Evolutionary conservation across 2,329 filamentous ascomycete genomes (phyloP).

Genomic region (Verticillium nonalfalfae): DNA sequence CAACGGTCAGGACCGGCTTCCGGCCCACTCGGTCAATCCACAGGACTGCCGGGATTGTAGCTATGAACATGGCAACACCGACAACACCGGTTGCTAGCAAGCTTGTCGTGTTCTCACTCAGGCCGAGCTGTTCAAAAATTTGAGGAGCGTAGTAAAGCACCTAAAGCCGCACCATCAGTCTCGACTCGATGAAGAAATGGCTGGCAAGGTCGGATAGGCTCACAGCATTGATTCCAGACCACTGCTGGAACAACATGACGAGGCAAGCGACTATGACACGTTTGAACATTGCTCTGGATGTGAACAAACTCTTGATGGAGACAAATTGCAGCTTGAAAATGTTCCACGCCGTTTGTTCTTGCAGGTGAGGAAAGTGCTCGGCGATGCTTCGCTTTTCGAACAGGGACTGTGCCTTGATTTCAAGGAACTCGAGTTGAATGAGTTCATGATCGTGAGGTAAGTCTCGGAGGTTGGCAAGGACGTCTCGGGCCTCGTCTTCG

Average conservation of each 20-base stretch:
- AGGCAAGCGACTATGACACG: slow-evolving; percentile 58
- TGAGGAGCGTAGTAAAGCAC: slow-evolving; percentile 61
- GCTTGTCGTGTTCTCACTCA: slow-evolving; percentile 41
- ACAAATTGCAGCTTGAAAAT: slow-evolving; percentile 65
- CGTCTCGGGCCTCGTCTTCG: slow-evolving; percentile 58
- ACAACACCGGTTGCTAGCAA: slow-evolving; percentile 66
- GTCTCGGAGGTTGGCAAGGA: slow-evolving; percentile 58
- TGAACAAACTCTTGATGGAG: slow-evolving; percentile 58
- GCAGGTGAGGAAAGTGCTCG: slow-evolving; percentile 61
- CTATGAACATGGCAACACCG: slow-evolving; percentile 63
- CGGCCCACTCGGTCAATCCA: slow-evolving; percentile 60
- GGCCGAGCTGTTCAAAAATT: slow-evolving; percentile 62
- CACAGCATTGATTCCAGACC: slow-evolving; percentile 47
- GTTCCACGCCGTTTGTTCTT: slow-evolving; percentile 54
- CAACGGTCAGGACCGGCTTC: slow-evolving; percentile 54
- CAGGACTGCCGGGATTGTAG: slow-evolving; percentile 60
- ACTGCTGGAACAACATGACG: slow-evolving; percentile 53
- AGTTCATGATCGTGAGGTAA: slow-evolving; percentile 58
- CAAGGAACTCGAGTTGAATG: slow-evolving; percentile 70
- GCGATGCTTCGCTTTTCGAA: slow-evolving; percentile 69
- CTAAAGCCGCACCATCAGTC: not conserved
- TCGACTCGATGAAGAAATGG: too few relatives aligned
- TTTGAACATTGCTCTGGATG: slow-evolving; percentile 59
- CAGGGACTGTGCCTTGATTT: slow-evolving; percentile 71
- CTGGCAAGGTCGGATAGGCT: not conserved